phyloP scores from a whole-genome alignment of 2,329 filamentous ascomycete species.

The Byssothecium circinans region DNA sequence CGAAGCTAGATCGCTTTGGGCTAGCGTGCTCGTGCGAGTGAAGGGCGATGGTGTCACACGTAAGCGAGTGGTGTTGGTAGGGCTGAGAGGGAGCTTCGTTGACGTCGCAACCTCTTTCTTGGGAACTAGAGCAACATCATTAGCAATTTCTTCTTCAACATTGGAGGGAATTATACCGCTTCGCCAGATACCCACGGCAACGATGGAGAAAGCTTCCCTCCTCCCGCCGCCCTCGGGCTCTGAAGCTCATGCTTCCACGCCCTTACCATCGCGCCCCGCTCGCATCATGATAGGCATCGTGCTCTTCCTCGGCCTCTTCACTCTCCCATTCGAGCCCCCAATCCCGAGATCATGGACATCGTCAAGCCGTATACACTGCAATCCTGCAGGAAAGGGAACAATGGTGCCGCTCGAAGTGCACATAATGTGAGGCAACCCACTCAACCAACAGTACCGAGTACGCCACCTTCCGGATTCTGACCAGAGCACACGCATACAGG shows the following conservation, averaged over 20 bases:
- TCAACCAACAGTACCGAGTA: not conserved
- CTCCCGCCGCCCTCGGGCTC: constrained; percentile 24
- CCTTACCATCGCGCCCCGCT: not conserved
- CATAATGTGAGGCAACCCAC: constrained; percentile 65
- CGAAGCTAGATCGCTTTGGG: not conserved
- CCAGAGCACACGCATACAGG: constrained; percentile 17
- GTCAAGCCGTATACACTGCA: constrained; percentile 27
- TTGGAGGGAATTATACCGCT: not conserved
- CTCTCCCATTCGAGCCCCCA: constrained; percentile 7
- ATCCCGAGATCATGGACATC: constrained; percentile 13
- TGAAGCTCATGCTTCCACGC: constrained; percentile 27
- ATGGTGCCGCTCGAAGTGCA: constrained; percentile 84
- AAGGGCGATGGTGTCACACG: too few relatives aligned
- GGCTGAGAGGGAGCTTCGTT: not conserved
- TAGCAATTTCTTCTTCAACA: too few relatives aligned
- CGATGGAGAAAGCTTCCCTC: constrained; percentile 38
- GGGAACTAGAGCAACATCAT: too few relatives aligned
- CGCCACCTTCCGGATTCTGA: constrained; percentile 3
- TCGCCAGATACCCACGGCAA: not conserved
- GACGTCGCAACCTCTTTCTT: too few relatives aligned
- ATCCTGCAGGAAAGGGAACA: constrained; percentile 47
- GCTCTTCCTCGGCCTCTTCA: constrained; percentile 36
- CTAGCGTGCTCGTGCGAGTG: too few relatives aligned
- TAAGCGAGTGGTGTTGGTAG: too few relatives aligned
- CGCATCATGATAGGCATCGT: constrained; percentile 16